Conservation (phyloP, 1,139 yeast species). For the Suhomyces kunorum region DNA sequence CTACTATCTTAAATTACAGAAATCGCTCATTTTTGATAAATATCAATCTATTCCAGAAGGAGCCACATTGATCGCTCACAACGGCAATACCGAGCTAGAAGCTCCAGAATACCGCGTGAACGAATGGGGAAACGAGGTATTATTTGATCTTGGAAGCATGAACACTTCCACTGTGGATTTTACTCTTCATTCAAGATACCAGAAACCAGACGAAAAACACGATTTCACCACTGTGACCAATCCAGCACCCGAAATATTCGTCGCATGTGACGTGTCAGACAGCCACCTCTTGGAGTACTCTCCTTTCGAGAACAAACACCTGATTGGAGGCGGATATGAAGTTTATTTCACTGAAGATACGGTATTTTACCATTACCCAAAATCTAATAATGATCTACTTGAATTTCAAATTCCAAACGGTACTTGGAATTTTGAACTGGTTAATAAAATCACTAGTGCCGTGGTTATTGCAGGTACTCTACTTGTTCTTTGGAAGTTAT, state of each 20-base stretch:
- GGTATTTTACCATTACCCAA: constrained; percentile 38
- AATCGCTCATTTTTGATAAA: constrained; percentile 42
- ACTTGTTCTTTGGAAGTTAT: constrained; percentile 13
- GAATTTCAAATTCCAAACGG: constrained; percentile 27
- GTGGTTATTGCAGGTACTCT: constrained; percentile 16
- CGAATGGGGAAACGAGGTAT: constrained; percentile 46
- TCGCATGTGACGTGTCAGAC: constrained; percentile 36
- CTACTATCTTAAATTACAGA: constrained; percentile 35
- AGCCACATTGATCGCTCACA: constrained; percentile 27
- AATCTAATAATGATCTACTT: constrained; percentile 4
- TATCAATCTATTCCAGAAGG: constrained; percentile 36
- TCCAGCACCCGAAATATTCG: constrained; percentile 30
- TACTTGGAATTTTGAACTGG: constrained; percentile 17
- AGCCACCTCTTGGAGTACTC: constrained; percentile 32
- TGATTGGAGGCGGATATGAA: constrained; percentile 40
- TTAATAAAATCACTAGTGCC: constrained; percentile 20
- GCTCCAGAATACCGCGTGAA: constrained; percentile 42
- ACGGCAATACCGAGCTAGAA: constrained; percentile 43
- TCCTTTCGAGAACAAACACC: constrained; percentile 37
- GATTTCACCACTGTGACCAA: constrained; percentile 15
- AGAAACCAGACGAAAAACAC: constrained; percentile 26
- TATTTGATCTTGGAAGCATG: constrained; percentile 29
- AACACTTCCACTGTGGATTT: constrained; percentile 22
- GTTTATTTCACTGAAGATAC: constrained; percentile 44
- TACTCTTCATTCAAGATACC: constrained; percentile 44